Evolutionary conservation across 352 stramenopile species (phyloP), one percentile per base, ranked within the genome.

Genomic region (Pythium dissimile): DNA sequence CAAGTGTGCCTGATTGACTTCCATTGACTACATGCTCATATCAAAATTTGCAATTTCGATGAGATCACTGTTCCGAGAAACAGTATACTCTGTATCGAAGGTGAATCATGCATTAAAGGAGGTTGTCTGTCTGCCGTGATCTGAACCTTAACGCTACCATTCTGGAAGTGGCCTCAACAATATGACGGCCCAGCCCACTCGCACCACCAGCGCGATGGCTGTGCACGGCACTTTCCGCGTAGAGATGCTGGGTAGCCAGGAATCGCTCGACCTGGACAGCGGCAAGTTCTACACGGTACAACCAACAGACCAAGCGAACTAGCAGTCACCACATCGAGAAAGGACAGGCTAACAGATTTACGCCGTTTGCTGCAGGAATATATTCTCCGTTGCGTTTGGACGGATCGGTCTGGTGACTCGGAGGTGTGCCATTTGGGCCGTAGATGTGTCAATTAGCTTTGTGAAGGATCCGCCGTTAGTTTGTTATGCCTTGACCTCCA

Each of bases 241-340:
- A 11, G 78, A 88, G 54, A 85, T 92, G 44, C 68, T 89, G 44
- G 80, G 80, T 28, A 92, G 67, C 34, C 80, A 94, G 54, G 84
- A 94, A 68, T 89, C 81, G 20, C 67, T 94, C 48, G 84, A 94
- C 58, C 62, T 92, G 21, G 84, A 94, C 46, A 88, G 84, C 62
- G 70, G 80, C 69, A 94, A 92, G 59, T 94, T 91, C 55, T 94
- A 89, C 66, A 94, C 84, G 72, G 84, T 91, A 47, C 10, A 64
- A 24, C 23, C 5, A 1, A n/a, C 44, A 21, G 13, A 10, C 6
- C 8, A 27, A 21, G 37, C 24, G 12, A 26, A 2, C 10, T 39
- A 43, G n/a, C n/a, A n/a, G n/a, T n/a, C n/a, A n/a, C n/a, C n/a
- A n/a, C n/a, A n/a, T n/a, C n/a, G n/a, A n/a, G n/a, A n/a, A n/a